These are phyloP conservation scores for Penicillium paradoxum DNA, from an alignment of 495 filamentous ascomycete genomes.

Conservation along the genomic window DNA sequence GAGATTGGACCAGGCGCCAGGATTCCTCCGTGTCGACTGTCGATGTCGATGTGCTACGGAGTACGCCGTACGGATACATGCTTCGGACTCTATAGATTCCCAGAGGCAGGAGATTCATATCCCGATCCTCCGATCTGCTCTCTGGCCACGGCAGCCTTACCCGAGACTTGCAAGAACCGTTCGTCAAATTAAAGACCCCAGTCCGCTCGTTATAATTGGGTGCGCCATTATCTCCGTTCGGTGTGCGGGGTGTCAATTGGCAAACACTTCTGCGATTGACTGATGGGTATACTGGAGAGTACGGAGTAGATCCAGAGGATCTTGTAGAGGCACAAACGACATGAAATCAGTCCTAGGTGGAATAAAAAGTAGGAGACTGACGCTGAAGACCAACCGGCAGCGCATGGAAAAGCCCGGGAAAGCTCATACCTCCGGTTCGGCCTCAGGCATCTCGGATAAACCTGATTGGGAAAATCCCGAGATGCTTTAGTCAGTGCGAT, in stretches of 20 bases:
- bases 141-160: slow-evolving; percentile 1
- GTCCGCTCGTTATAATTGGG: neutral
- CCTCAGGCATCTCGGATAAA: slow-evolving; percentile 12
- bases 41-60: too few species aligned
- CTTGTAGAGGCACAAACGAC: neutral
- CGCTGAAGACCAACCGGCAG: neutral
- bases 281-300: too few species aligned
- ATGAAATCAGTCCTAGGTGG: neutral
- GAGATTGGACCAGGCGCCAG: neutral
- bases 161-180: neutral
- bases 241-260: neutral
- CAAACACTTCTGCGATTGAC: neutral
- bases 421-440: neutral
- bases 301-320: too few species aligned
- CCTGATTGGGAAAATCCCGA: slow-evolving; percentile 3
- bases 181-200: neutral
- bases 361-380: neutral
- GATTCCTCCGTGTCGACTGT: neutral
- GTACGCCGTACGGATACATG: neutral
- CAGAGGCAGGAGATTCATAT: neutral
- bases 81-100: neutral
- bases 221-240: neutral
- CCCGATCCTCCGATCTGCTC: neutral
- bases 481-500: slow-evolving; percentile 4
- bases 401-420: neutral